Evolutionary conservation across 768 basidiomycete genomes (phyloP), one percentile per base, ranked within the genome.

Genomic region (Clitopilus hobsonii): DNA sequence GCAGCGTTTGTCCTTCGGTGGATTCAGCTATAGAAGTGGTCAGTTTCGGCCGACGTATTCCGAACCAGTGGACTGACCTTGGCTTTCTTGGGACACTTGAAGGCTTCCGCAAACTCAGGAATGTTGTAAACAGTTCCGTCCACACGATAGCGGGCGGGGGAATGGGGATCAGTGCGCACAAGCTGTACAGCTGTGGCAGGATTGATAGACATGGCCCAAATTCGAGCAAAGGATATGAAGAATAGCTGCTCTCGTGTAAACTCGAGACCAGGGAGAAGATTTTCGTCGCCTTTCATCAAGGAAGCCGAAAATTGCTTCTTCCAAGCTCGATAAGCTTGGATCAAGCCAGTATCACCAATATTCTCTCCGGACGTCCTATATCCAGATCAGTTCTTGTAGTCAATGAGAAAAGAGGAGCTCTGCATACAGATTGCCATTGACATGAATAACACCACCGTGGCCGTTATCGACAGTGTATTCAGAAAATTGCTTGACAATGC

Each of bases 291-390:
- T 7, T 71, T 76, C 49, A 77, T 66, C 52, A 78, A 71, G 0
- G 87, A 85, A n/a, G 73, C 69, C 49, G 81, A 68, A 63, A 77
- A 88, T 56, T 92, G 89, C 14, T 77, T 77, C 67, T 91, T 86
- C 97, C 97, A 99, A 16, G 97, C 97, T 10, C 89, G 81, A 68
- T 85, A 96, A 0, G 94, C 85, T 68, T 93, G 91, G 41, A 94
- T 85, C 18, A 94, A 71, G 10, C 91, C 91, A 0, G 80, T 81
- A 65, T 96, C 94, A 6, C 91, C 94, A 54, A 94, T 92, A 65
- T 94, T 94, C 69, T 96, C 94, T 5, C 92, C 92, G 10, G 90
- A 90, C 1, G 94, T 97, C 52, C 91, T 91, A 53, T 55, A 13
- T 25, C 38, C 7, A n/a, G 1, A 25, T 70, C 28, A 66, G 54